These are phyloP conservation scores for Larix sibirica DNA, from an alignment of 83 land plant species.

Conservation along the genomic window DNA sequence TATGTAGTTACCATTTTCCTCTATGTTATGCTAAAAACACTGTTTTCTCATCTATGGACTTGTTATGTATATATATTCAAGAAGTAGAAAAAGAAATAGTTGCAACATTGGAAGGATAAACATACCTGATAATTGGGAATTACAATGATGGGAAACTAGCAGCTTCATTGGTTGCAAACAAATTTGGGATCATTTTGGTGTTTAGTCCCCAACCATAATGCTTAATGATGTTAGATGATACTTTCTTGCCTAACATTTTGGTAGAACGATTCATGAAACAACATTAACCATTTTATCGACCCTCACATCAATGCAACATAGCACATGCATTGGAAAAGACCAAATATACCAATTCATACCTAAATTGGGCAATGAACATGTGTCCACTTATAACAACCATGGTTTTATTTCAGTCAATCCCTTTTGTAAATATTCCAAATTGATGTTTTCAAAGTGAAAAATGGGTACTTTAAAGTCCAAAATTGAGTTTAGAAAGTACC, in stretches of 20 bases:
- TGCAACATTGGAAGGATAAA: slow-evolving; percentile 65
- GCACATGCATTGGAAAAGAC: slow-evolving; percentile 69
- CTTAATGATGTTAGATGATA: not conserved
- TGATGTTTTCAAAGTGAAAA: too few relatives aligned
- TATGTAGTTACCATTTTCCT: not conserved
- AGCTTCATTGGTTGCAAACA: slow-evolving; percentile 42
- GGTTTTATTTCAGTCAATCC: too few relatives aligned
- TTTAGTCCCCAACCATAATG: not conserved
- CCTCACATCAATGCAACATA: slow-evolving; percentile 60
- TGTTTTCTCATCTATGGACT: not conserved
- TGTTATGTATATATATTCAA: slow-evolving; percentile 22
- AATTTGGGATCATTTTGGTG: slow-evolving; percentile 70
- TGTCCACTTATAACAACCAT: too few relatives aligned
- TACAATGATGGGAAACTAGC: slow-evolving; percentile 95
- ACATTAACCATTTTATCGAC: slow-evolving; percentile 98
- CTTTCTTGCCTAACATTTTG: not conserved
- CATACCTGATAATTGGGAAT: slow-evolving; percentile 91
- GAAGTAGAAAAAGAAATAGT: slow-evolving; percentile 66
- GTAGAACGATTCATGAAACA: not conserved
- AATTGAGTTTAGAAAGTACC: too few relatives aligned
- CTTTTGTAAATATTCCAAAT: too few relatives aligned
- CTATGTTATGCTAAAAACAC: not conserved
- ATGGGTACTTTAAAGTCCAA: too few relatives aligned
- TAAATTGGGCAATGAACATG: slow-evolving; percentile 45
- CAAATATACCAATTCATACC: slow-evolving; percentile 78